Evolutionary conservation across 2,329 filamentous ascomycete species (phyloP).

Genomic region (Pseudogymnoascus sp.): DNA sequence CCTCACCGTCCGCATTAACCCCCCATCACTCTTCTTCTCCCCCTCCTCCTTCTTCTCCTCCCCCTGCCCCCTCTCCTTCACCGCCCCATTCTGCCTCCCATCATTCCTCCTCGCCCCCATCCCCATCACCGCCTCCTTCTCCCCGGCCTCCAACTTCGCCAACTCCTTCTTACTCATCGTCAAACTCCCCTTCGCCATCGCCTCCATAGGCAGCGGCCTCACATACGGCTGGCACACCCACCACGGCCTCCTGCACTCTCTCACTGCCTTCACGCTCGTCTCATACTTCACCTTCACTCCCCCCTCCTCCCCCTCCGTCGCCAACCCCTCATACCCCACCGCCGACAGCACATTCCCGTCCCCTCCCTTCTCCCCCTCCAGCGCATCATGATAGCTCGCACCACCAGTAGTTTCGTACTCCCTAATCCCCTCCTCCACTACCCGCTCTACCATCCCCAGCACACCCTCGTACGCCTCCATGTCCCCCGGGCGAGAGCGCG

Average conservation of each 20-base stretch:
- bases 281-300: slow-evolving; percentile 34
- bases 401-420: slow-evolving; percentile 53
- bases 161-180: slow-evolving; percentile 62
- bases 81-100: slow-evolving; percentile 2
- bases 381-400: slow-evolving; percentile 37
- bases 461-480: slow-evolving; percentile 71
- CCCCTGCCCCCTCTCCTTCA: slow-evolving; percentile 24
- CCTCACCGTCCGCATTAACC: neutral
- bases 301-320: slow-evolving; percentile 24
- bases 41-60: slow-evolving; percentile 22
- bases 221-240: slow-evolving; percentile 88
- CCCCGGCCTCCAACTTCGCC: slow-evolving; percentile 34
- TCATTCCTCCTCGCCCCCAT: slow-evolving; percentile 10
- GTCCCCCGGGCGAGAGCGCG: slow-evolving; percentile 57
- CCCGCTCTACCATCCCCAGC: slow-evolving; percentile 64
- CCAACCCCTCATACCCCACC: slow-evolving; percentile 21
- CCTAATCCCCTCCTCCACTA: slow-evolving; percentile 61
- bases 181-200: slow-evolving; percentile 71
- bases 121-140: slow-evolving; percentile 19
- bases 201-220: slow-evolving; percentile 78
- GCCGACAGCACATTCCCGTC: slow-evolving; percentile 28
- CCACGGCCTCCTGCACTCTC: slow-evolving; percentile 70
- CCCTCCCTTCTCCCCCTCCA: slow-evolving; percentile 17
- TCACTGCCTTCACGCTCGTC: slow-evolving; percentile 59
- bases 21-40: slow-evolving; percentile 9